Conservation (phyloP, 2,329 filamentous ascomycete species). For the Trichoderma atroviride region DNA sequence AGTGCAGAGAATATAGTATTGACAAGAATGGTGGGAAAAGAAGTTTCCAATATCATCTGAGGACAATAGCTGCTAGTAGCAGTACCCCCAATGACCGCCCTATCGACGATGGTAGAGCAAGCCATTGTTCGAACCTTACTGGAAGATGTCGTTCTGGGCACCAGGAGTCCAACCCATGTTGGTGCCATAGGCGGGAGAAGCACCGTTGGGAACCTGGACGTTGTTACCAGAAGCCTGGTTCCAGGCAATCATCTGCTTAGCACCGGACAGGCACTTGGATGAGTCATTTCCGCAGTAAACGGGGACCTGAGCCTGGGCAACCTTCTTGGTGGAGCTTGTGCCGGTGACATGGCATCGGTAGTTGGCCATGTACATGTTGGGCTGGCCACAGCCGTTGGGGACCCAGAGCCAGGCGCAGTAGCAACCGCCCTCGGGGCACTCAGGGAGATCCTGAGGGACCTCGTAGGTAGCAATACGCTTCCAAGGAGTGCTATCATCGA, state of each 20-base stretch:
- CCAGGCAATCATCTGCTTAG: slow-evolving; percentile 54
- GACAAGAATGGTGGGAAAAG: background rate
- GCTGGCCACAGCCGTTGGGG: slow-evolving; percentile 32
- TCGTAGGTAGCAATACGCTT: slow-evolving; percentile 31
- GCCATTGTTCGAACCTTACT: background rate
- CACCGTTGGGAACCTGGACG: slow-evolving; percentile 31
- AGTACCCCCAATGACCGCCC: background rate
- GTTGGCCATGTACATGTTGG: slow-evolving; percentile 48
- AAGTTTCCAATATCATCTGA: background rate
- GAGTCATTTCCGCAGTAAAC: slow-evolving; percentile 45
- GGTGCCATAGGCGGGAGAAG: slow-evolving; percentile 34
- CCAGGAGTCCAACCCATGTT: slow-evolving; percentile 35
- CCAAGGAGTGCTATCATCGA: slow-evolving; percentile 30
- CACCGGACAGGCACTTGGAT: slow-evolving; percentile 46
- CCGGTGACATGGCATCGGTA: slow-evolving; percentile 50
- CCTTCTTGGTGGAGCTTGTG: slow-evolving; percentile 40
- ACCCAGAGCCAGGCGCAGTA: slow-evolving; percentile 36
- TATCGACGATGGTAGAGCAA: background rate
- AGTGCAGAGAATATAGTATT: background rate
- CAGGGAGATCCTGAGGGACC: slow-evolving; percentile 32
- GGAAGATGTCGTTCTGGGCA: slow-evolving; percentile 36
- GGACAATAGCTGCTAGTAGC: background rate
- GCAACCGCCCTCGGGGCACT: slow-evolving; percentile 32
- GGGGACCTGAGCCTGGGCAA: slow-evolving; percentile 44
- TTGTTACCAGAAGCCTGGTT: slow-evolving; percentile 42